Base-by-base conservation (phyloP, 2,329 filamentous ascomycete genomes). In the Fusarium nodosum region DNA sequence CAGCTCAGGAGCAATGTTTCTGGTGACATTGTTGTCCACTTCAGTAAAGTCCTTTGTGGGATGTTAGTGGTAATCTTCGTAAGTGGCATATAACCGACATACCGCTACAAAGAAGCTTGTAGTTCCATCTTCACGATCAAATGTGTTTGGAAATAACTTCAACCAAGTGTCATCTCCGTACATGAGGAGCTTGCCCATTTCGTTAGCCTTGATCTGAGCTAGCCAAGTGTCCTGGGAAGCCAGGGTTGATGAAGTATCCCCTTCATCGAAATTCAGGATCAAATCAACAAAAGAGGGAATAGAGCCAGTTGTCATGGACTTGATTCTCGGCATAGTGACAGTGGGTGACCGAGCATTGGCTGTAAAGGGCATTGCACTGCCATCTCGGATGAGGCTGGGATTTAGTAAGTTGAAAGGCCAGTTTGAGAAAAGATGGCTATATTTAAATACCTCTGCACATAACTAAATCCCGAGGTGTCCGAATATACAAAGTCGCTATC, bases 161-260 rank as follows among this genome's bases (percentile, higher is more conserved):
- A 99, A 83, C 97, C 96, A 99, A 22, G 96, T 99, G 78, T 99
- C 96, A 76, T 99, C 96, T 50, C 96, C 96, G 76, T 96, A 97
- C 91, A 99, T 96, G 77, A 97, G 84, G 66, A 98, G 85, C 74
- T 93, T 94, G 22, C 93, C 93, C 20, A 82, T 78, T 26, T 84
- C 82, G 74, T 89, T 91, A 36, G 90, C 89, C 78, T 91, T 95
- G 81, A 99, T 89, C 83, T 99, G 96, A 36, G 94, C 92, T 28
- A 99, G 87, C 95, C 97, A 99, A 33, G 94, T 97, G 78, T 99
- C 96, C 80, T 98, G 96, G 30, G 87, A 87, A 16, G 93, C 90
- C 26, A 99, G 87, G 5, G 92, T 95, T 1, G 96, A 97, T 16
- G 92, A 91, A 5, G 93, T 95, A 77, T 99, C 96, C 20, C 90